Evolutionary conservation across 768 basidiomycete species (phyloP).

Genomic region (Favolaschia claudopus): DNA sequence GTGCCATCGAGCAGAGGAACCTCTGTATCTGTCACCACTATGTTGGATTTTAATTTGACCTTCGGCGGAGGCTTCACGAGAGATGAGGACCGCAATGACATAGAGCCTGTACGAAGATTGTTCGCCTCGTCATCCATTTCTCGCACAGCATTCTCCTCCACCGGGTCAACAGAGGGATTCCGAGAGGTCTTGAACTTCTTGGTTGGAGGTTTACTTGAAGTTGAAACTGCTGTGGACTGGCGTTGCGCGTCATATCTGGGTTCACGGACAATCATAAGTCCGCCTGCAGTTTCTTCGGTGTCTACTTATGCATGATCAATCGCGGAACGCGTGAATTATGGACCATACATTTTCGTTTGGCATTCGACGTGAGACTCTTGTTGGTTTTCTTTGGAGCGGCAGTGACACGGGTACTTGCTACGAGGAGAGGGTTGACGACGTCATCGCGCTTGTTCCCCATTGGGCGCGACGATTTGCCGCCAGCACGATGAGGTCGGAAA

Average conservation of each 20-base stretch:
- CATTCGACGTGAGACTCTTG: conserved; percentile 57
- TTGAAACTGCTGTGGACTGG: conserved; percentile 36
- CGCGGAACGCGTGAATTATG: conserved; percentile 9
- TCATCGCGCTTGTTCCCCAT: too few species aligned
- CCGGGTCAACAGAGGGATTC: conserved; percentile 48
- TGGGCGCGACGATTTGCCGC: too few species aligned
- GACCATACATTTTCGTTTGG: conserved; percentile 74
- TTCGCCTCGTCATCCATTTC: conserved; percentile 79
- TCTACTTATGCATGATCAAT: conserved; percentile 37
- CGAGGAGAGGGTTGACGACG: conserved; percentile 60
- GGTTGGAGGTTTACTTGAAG: conserved; percentile 39
- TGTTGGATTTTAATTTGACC: conserved; percentile 33
- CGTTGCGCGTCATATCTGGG: conserved; percentile 39
- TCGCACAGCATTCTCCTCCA: conserved; percentile 72
- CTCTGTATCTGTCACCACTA: conserved; percentile 56
- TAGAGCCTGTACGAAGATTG: conserved; percentile 53
- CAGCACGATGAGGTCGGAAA: too few species aligned
- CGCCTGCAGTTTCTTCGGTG: conserved; percentile 70
- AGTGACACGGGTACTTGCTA: too few species aligned
- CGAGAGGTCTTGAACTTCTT: conserved; percentile 38
- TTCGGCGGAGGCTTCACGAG: too few species aligned
- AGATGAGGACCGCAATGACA: conserved; percentile 47
- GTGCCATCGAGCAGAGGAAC: conserved; percentile 67
- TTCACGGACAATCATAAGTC: conserved; percentile 71
- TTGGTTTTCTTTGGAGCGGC: conserved; percentile 64